phyloP scores from a whole-genome alignment of 805 yeast species.

The Candida suzukii region DNA sequence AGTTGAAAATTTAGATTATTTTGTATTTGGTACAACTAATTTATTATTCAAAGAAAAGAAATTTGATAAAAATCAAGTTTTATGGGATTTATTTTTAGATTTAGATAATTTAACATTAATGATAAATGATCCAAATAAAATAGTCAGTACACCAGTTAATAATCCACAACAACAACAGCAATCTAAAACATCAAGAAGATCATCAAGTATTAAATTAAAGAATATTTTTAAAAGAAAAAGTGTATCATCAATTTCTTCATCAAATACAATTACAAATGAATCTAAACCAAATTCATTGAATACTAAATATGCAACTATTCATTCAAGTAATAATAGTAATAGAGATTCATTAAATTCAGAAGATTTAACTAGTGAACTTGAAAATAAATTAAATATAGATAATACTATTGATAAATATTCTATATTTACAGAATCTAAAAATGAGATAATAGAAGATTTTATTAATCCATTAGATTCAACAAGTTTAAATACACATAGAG shows the following conservation, averaged over 20 bases:
- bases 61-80: slow-evolving; percentile 15
- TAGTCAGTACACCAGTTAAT: slow-evolving; percentile 5
- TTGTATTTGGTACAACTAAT: slow-evolving; percentile 63
- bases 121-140: slow-evolving; percentile 3
- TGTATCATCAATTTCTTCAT: background rate
- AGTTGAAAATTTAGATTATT: slow-evolving; percentile 33
- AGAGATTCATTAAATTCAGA: slow-evolving; percentile 3
- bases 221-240: slow-evolving; percentile 12
- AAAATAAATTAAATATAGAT: background rate
- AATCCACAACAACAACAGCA: too few species aligned
- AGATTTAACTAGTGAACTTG: slow-evolving; percentile 3
- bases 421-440: background rate
- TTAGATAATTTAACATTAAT: slow-evolving; percentile 29
- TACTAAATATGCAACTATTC: too few species aligned
- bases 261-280: slow-evolving; percentile 2
- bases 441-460: background rate
- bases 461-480: background rate
- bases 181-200: too few species aligned
- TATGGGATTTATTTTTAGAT: slow-evolving; percentile 60
- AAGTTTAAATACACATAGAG: background rate
- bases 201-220: slow-evolving; percentile 9
- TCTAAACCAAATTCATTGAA: background rate
- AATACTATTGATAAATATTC: background rate
- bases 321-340: background rate
- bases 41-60: slow-evolving; percentile 50